Base-by-base conservation (phyloP, 1,284 basidiomycete genomes). In the Dichomitus squalens region DNA sequence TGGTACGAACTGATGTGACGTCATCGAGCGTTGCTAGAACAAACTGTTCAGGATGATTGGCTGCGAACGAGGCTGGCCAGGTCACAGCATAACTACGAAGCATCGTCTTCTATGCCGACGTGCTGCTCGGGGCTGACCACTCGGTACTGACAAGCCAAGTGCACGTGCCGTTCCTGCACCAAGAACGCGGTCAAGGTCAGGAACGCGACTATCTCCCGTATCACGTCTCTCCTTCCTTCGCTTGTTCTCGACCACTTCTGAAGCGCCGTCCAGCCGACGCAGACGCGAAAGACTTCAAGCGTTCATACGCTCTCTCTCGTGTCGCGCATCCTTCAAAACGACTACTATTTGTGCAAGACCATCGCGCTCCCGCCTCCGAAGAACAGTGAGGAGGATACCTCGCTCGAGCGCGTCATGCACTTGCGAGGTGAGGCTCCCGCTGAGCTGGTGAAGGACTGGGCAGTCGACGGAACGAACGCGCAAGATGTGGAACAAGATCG, bases 391-490 rank as follows among this genome's bases (percentile, higher is more conserved):
- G 70, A 66, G 23, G 52, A 62, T 0, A 65, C 68, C 7, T 64
- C 68, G 0, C 56, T 81, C 16, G 59, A 67, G 16, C 72, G 73
- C n/a, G 68, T 75, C 9, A 36, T 64, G 8, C 48, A 59, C 12
- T 40, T 59, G 2, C 56, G 61, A 18, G 76, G 79, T 0, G 68
- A 74, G 3, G 67, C 73, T 6, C 68, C 87, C 11, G 66, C 72
- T 7, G 69, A 76, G 18, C 76, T 83, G 52, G 78, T 79, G 11
- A 68, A 74, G 4, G 73, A 78, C 60, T 89, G 86, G 87, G 72
- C 69, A 14, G 71, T 80, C 7, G 72, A 75, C 40, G 66, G 74
- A 69, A 61, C 60, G 3, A 69, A 68, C 8, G 58, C 72, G 2
- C 70, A 71, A 14, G 74, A 77, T 12, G 59, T 79, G 12, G 73